A percentile compares a stretch with the other conserved stretches of the same genome.
phyloP scores from a whole-genome alignment of 2,329 filamentous ascomycete species.

The Trichoderma sp. region DNA sequence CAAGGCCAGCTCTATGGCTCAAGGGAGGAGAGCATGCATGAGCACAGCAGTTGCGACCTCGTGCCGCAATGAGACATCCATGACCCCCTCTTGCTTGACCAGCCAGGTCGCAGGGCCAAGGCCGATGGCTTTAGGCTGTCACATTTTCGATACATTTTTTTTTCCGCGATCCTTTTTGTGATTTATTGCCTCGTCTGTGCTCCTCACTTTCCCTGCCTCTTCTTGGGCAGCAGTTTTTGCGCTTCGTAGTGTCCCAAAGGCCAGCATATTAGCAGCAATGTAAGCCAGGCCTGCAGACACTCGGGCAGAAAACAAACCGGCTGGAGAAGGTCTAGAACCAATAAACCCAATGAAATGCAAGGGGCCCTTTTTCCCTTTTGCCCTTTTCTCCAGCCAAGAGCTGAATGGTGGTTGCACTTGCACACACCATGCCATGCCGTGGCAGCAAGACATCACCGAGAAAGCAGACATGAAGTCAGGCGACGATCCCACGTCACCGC shows the following conservation, averaged over 20 bases:
- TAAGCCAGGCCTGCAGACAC: background rate
- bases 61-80: slow-evolving; percentile 1
- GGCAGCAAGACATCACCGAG: background rate
- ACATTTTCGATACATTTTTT: background rate
- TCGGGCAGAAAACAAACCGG: background rate
- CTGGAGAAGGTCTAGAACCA: background rate
- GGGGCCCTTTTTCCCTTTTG: background rate
- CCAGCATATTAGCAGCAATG: background rate
- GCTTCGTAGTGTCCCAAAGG: background rate
- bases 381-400: background rate
- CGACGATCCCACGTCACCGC: slow-evolving; percentile 10
- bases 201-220: background rate
- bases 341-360: background rate
- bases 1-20: background rate
- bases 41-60: background rate
- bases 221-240: background rate
- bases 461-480: background rate
- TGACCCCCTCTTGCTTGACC: slow-evolving; percentile 5
- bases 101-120: background rate
- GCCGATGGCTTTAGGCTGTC: background rate
- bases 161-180: background rate
- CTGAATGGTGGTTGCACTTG: background rate
- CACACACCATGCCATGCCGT: background rate
- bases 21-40: background rate
- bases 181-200: background rate